Conservation (phyloP, 2,329 filamentous ascomycete species). For the Diaporthe vaccinii region DNA sequence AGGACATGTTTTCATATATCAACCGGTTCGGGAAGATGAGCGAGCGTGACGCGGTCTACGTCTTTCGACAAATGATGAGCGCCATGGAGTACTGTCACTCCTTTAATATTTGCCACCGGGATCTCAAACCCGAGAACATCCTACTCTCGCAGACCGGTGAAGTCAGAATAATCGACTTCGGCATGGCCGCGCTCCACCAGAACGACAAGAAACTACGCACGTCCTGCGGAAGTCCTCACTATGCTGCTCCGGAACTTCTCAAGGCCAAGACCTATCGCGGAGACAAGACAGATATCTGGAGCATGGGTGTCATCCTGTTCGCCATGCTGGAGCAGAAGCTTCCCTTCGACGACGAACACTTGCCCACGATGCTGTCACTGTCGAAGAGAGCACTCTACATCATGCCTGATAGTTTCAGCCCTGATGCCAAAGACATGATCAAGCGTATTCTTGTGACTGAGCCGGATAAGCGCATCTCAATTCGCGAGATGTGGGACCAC, state of each 20-base stretch:
- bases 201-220: constrained; percentile 84
- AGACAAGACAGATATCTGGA: constrained; percentile 93
- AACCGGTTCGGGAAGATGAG: constrained; percentile 78
- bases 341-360: constrained; percentile 80
- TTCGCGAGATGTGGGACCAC: constrained; percentile 88
- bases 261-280: constrained; percentile 83
- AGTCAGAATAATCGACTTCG: constrained; percentile 97
- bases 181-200: constrained; percentile 94
- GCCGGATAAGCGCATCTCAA: constrained; percentile 82
- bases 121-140: constrained; percentile 98
- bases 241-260: constrained; percentile 93
- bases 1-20: constrained; percentile 90
- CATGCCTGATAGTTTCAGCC: constrained; percentile 73
- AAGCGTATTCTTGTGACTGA: constrained; percentile 82
- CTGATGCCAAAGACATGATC: constrained; percentile 83
- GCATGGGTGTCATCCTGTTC: constrained; percentile 89
- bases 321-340: constrained; percentile 87
- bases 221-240: constrained; percentile 96
- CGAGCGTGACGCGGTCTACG: constrained; percentile 84
- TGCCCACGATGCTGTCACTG: constrained; percentile 68
- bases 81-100: constrained; percentile 93
- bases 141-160: constrained; percentile 81
- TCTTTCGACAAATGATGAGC: constrained; percentile 94
- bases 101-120: constrained; percentile 95
- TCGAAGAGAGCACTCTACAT: constrained; percentile 72